Conservation (phyloP, 768 basidiomycete genomes). For the Boletus huronensis region DNA sequence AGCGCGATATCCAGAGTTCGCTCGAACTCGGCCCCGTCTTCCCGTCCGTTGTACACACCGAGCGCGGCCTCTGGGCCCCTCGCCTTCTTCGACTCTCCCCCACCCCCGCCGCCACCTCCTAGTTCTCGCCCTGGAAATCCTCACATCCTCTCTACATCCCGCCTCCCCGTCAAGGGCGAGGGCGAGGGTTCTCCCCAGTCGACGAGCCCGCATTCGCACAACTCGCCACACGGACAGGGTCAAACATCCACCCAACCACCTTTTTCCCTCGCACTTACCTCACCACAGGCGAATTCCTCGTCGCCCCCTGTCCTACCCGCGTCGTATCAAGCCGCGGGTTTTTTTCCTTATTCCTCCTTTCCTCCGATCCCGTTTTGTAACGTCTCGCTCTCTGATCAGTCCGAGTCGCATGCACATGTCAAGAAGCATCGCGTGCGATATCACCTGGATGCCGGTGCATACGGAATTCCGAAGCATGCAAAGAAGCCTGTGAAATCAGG, state of each 20-base stretch:
- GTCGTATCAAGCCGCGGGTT: constrained; percentile 30
- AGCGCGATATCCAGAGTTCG: constrained; percentile 37
- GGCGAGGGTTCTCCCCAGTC: constrained; percentile 41
- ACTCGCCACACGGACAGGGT: constrained; percentile 35
- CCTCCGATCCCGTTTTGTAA: constrained; percentile 29
- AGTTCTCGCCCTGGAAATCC: constrained; percentile 40
- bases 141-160: constrained; percentile 38
- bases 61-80: constrained; percentile 29
- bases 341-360: constrained; percentile 37
- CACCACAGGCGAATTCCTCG: constrained; percentile 36
- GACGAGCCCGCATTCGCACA: constrained; percentile 28
- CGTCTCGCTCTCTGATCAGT: constrained; percentile 25
- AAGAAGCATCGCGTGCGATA: constrained; percentile 37
- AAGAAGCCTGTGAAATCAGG: constrained; percentile 30
- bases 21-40: constrained; percentile 40
- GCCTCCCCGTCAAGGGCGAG: constrained; percentile 45
- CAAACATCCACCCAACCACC: constrained; percentile 33
- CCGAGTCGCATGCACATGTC: constrained; percentile 27
- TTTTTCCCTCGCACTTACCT: constrained; percentile 44
- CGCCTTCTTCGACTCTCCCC: constrained; percentile 41
- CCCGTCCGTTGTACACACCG: constrained; percentile 43
- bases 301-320: constrained; percentile 29
- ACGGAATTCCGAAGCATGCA: constrained; percentile 72
- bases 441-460: constrained; percentile 74
- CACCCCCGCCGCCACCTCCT: constrained; percentile 37